Evolutionary conservation across 768 basidiomycete genomes (phyloP), one percentile per base, ranked within the genome.

Genomic region (Peribolospora baueri): DNA sequence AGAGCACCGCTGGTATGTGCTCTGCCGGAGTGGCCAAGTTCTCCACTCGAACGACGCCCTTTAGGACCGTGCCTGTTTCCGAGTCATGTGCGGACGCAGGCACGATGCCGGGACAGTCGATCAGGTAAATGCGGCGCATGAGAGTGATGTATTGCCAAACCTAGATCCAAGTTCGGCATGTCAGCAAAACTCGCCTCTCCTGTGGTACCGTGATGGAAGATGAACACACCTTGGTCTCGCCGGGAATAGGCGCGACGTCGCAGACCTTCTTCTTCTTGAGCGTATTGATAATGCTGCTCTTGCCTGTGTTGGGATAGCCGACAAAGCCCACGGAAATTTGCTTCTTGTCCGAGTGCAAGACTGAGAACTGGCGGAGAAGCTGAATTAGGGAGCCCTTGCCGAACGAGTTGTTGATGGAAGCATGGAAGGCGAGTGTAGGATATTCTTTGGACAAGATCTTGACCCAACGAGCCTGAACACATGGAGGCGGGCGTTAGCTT

Each of bases 81-180:
- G 82, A 76, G 68, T 97, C 90, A 58, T 83, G 75, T 2, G 86
- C 82, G 36, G 87, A 90, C 13, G 87, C 81, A 2, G 91, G 91
- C 2, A 95, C 93, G 67, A 97, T 84, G 51, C 93, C 93, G 39
- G 93, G 93, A 66, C 93, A 98, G 69, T 98, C 93, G 70, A 98
- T 95, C 61, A 98, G 81, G 72, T 95, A 98, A 66, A 98, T 98
- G 54, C 84, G 77, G 59, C 82, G 78, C 57, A 90, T 98, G 46
- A 98, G 72, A 39, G 87, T 90, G 71, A 98, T 95, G 69, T 98
- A 98, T 75, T 98, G 91, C 93, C 93, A 98, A 61, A 97, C 90
- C 69, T 69, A 55, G 11, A 43, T 43, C 50, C 46, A 48, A 0
- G 25, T 3, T 11, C 10, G 40, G 42, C 39, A 9, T 9, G 37